These are phyloP conservation scores for Komagataella kurtzmanii DNA, from an alignment of 805 yeast species.

Conservation along the genomic window DNA sequence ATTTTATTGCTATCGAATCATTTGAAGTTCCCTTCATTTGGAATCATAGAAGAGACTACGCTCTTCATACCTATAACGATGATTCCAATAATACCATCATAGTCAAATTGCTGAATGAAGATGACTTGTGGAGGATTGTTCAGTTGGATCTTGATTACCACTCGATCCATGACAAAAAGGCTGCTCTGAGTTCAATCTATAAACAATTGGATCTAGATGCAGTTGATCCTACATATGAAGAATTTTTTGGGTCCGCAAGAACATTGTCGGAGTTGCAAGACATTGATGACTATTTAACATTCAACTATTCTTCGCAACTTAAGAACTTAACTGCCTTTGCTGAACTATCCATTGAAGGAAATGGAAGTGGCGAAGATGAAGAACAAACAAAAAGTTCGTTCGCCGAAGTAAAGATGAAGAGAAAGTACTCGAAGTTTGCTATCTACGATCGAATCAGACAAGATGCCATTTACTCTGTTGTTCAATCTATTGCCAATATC, in stretches of 20 bases:
- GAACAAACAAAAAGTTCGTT: constrained; percentile 5
- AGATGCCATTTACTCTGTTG: constrained; percentile 51
- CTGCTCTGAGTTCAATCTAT: constrained; percentile 29
- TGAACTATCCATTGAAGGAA: constrained; percentile 8
- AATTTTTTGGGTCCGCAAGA: constrained; percentile 39
- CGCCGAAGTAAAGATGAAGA: constrained; percentile 13
- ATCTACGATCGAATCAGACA: constrained; percentile 54
- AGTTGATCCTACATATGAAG: constrained; percentile 44
- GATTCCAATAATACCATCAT: constrained; percentile 26
- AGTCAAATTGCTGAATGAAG: constrained; percentile 50
- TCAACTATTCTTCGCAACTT: constrained; percentile 48
- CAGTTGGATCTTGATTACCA: constrained; percentile 83
- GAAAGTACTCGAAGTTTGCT: constrained; percentile 47
- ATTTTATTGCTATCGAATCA: constrained; percentile 60
- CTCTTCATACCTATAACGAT: constrained; percentile 41
- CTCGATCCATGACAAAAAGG: constrained; percentile 64
- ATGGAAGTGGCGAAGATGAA: not conserved
- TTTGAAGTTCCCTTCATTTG: constrained; percentile 92
- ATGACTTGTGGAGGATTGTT: constrained; percentile 87
- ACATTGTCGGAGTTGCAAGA: constrained; percentile 78
- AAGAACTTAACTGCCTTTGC: constrained; percentile 20
- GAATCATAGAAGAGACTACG: constrained; percentile 88
- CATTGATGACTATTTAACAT: constrained; percentile 69
- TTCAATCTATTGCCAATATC: constrained; percentile 64
- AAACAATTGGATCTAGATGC: constrained; percentile 40